Conservation (phyloP, 2,329 filamentous ascomycete genomes). For the Penicillium italicum region DNA sequence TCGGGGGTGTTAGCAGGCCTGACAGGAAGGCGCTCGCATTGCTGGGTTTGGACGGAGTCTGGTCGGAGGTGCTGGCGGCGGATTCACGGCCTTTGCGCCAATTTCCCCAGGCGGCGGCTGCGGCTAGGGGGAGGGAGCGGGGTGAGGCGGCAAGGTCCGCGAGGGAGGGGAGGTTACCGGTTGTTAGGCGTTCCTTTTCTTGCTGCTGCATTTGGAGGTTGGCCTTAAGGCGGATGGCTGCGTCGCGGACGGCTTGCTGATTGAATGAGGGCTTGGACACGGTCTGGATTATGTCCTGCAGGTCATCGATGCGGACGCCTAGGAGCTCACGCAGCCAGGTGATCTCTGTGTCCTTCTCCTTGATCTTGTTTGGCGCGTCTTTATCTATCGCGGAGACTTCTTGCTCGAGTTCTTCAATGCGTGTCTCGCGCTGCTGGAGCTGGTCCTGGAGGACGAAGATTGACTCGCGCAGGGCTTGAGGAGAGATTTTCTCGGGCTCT, state of each 20-base stretch:
- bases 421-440: slow-evolving; percentile 85
- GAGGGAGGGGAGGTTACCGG: slow-evolving; percentile 68
- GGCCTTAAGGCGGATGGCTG: slow-evolving; percentile 85
- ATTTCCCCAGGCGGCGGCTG: slow-evolving; percentile 95
- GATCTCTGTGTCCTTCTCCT: slow-evolving; percentile 91
- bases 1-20: slow-evolving; percentile 85
- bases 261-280: slow-evolving; percentile 74
- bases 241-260: slow-evolving; percentile 75
- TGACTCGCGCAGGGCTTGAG: slow-evolving; percentile 89
- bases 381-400: slow-evolving; percentile 66
- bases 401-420: slow-evolving; percentile 81
- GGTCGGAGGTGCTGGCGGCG: slow-evolving; percentile 41
- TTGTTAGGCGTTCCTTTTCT: slow-evolving; percentile 80
- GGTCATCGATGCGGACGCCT: slow-evolving; percentile 81
- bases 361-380: slow-evolving; percentile 75
- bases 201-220: slow-evolving; percentile 98
- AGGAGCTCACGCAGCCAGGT: slow-evolving; percentile 91
- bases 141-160: slow-evolving; percentile 75
- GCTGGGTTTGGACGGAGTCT: slow-evolving; percentile 60
- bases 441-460: slow-evolving; percentile 97
- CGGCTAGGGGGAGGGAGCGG: slow-evolving; percentile 71
- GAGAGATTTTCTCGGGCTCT: slow-evolving; percentile 81
- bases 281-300: slow-evolving; percentile 84
- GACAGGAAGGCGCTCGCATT: slow-evolving; percentile 63
- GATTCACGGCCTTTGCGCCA: slow-evolving; percentile 72